A percentile compares a stretch with the other conserved stretches of the same genome.
phyloP scores from a whole-genome alignment of 2,329 filamentous ascomycete genomes.

The Aspergillaceae sp. region DNA sequence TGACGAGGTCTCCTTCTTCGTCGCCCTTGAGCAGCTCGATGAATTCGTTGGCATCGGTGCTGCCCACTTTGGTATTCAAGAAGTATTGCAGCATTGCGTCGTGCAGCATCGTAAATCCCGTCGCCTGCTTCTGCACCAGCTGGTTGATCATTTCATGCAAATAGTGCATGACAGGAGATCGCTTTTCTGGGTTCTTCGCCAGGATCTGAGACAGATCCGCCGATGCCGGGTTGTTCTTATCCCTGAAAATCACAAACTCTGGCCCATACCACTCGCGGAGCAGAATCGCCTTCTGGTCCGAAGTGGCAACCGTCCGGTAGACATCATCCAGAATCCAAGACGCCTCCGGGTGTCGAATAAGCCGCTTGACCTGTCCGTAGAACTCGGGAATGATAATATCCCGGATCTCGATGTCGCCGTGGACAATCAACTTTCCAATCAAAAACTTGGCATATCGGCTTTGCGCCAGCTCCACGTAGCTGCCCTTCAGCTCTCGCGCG shows the following conservation, averaged over 20 bases:
- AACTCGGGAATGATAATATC: slow-evolving; percentile 90
- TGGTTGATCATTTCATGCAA: slow-evolving; percentile 81
- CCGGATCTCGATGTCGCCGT: slow-evolving; percentile 77
- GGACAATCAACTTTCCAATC: slow-evolving; percentile 90
- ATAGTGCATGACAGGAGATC: slow-evolving; percentile 75
- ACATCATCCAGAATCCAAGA: slow-evolving; percentile 98
- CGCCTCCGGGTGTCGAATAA: slow-evolving; percentile 93
- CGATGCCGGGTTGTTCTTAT: slow-evolving; percentile 43
- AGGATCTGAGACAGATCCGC: slow-evolving; percentile 69
- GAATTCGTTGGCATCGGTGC: slow-evolving; percentile 77
- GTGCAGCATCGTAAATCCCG: slow-evolving; percentile 94
- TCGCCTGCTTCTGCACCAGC: slow-evolving; percentile 91
- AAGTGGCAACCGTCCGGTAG: slow-evolving; percentile 79
- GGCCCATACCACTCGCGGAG: slow-evolving; percentile 94
- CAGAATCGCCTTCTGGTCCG: slow-evolving; percentile 74
- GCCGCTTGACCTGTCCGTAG: slow-evolving; percentile 80
- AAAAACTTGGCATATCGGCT: slow-evolving; percentile 97
- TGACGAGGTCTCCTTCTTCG: slow-evolving; percentile 78
- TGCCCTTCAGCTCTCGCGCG: slow-evolving; percentile 73
- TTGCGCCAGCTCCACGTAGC: slow-evolving; percentile 77
- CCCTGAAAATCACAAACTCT: slow-evolving; percentile 76
- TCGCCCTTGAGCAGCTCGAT: slow-evolving; percentile 86
- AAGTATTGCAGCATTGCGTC: slow-evolving; percentile 98
- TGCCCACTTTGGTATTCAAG: slow-evolving; percentile 65
- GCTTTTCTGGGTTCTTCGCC: slow-evolving; percentile 70